These are phyloP conservation scores for Yarrowia divulgata DNA, from an alignment of 805 yeast genomes.

Conservation along the genomic window DNA sequence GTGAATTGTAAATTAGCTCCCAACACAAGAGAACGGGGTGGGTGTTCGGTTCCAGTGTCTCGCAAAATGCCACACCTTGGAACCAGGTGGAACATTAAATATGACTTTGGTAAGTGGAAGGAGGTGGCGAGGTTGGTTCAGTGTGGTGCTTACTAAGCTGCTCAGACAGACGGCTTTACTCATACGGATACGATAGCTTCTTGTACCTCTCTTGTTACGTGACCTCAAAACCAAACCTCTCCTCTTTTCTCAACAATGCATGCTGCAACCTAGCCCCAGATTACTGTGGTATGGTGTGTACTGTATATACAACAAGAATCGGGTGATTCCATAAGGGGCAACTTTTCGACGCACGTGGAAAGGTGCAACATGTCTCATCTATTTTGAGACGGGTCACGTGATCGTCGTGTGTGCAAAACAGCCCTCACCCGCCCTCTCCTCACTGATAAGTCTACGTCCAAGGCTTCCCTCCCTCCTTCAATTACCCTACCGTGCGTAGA, in stretches of 20 bases:
- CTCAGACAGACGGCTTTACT: too few species aligned
- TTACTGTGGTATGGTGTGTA: background rate
- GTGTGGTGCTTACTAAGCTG: background rate
- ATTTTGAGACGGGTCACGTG: background rate
- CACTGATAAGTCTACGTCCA: background rate
- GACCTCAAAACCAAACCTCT: background rate
- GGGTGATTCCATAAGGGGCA: background rate
- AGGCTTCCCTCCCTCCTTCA: background rate
- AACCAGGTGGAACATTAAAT: background rate
- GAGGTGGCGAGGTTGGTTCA: background rate
- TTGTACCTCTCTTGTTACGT: background rate
- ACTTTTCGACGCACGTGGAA: background rate
- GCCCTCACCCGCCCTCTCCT: background rate
- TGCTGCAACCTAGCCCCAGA: constrained; percentile 32
- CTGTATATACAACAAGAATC: background rate
- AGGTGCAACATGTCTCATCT: background rate
- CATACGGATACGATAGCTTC: too few species aligned
- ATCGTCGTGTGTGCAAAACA: too few species aligned
- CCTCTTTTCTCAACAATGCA: constrained; percentile 9
- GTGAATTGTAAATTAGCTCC: constrained; percentile 19
- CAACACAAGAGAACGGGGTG: background rate
- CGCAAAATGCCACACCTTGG: constrained; percentile 14
- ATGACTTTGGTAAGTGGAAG: background rate
- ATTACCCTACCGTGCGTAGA: constrained; percentile 21
- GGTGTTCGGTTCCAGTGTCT: too few species aligned